A percentile compares a stretch with the other conserved stretches of the same genome.
Evolutionary conservation across 2,329 filamentous ascomycete genomes (phyloP).

Genomic region (Phaeosphaeriaceae sp.): DNA sequence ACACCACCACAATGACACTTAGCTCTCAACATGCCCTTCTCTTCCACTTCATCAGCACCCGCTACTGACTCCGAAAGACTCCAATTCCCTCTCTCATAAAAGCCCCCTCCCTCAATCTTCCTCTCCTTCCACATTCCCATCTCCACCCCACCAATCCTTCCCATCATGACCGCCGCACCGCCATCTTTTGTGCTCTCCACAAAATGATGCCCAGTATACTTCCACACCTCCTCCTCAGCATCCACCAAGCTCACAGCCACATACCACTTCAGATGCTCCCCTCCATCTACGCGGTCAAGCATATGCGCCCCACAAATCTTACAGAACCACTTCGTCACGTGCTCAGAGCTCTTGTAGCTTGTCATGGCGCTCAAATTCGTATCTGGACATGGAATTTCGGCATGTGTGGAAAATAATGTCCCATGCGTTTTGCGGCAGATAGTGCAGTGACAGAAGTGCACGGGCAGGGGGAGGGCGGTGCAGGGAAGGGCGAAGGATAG

Average conservation of each 20-base stretch:
- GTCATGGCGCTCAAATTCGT: conserved; percentile 47
- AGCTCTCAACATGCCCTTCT: background rate
- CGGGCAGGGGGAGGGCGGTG: conserved; percentile 44
- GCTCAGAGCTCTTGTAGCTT: conserved; percentile 53
- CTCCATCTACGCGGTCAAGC: conserved; percentile 16
- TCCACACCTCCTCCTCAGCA: conserved; percentile 31
- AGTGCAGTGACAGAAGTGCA: conserved; percentile 60
- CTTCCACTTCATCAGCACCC: background rate
- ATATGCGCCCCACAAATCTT: conserved; percentile 57
- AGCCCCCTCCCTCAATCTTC: background rate
- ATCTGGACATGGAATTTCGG: conserved; percentile 48
- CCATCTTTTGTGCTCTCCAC: conserved; percentile 47
- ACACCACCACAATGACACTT: background rate
- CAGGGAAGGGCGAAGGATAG: conserved; percentile 39
- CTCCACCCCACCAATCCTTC: conserved; percentile 20
- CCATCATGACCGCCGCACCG: conserved; percentile 45
- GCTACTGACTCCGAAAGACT: background rate
- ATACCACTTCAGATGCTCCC: conserved; percentile 3
- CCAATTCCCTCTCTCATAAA: background rate
- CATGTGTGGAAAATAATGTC: conserved; percentile 55
- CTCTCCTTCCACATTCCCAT: conserved; percentile 34
- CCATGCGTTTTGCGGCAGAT: conserved; percentile 59
- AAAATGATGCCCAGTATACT: conserved; percentile 35
- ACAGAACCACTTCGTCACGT: conserved; percentile 57
- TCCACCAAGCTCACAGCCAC: conserved; percentile 39